A percentile compares a stretch with the other conserved stretches of the same genome.
These are phyloP conservation scores for Mycena alexandri DNA, from an alignment of 768 basidiomycete species.

Conservation along the genomic window DNA sequence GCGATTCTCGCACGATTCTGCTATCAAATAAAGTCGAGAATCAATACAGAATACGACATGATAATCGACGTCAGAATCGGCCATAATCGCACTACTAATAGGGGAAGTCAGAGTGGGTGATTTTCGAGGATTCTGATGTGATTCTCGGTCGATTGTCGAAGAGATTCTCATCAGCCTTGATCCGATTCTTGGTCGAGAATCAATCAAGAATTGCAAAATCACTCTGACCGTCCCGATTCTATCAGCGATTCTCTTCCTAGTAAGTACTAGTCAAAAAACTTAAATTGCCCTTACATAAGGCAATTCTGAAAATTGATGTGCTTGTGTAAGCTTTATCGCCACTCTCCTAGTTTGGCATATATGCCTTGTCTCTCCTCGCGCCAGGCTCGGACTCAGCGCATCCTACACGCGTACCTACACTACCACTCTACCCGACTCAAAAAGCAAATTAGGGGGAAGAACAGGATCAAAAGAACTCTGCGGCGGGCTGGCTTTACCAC, in stretches of 20 bases:
- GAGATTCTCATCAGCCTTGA: constrained; percentile 14
- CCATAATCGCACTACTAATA: too few species aligned
- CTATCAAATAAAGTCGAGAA: too few species aligned
- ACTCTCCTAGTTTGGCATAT: background rate
- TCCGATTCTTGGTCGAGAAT: constrained; percentile 12
- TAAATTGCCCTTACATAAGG: background rate
- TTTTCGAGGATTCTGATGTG: too few species aligned
- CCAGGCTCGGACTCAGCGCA: constrained; percentile 14
- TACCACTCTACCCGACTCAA: constrained; percentile 1
- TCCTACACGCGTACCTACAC: background rate
- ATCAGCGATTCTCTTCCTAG: background rate
- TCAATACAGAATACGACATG: too few species aligned
- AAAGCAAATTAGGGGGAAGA: constrained; percentile 5
- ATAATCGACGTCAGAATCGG: too few species aligned
- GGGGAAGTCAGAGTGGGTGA: constrained; percentile 17
- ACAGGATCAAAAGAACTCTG: background rate
- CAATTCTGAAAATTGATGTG: background rate
- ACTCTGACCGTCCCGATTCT: constrained; percentile 2
- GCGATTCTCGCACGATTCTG: too few species aligned
- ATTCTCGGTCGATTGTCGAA: constrained; percentile 3
- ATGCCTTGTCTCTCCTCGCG: constrained; percentile 22
- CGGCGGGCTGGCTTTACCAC: constrained; percentile 1
- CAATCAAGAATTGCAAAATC: constrained; percentile 1
- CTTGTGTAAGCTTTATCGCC: background rate
- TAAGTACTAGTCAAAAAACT: background rate